A percentile compares a stretch with the other conserved stretches of the same genome.
phyloP scores from a whole-genome alignment of 371 early-diverging fungal genomes.

The Actinomucor elegans region DNA sequence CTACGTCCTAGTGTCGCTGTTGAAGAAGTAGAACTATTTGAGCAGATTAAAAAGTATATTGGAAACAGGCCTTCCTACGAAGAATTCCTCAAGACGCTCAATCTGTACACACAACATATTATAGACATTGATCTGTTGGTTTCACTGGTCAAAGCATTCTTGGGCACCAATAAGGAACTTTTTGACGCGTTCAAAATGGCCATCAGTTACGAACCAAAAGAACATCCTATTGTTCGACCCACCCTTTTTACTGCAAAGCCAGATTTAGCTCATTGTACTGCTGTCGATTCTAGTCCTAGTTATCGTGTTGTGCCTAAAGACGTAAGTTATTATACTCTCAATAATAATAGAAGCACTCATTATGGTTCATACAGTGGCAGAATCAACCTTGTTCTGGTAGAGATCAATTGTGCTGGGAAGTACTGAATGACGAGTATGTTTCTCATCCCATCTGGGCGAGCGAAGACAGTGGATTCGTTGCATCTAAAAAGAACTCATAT shows the following conservation, averaged over 20 bases:
- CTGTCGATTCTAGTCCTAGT: slow-evolving; percentile 50
- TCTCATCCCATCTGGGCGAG: slow-evolving; percentile 93
- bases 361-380: slow-evolving; percentile 49
- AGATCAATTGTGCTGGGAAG: slow-evolving; percentile 86
- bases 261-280: slow-evolving; percentile 48
- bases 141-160: slow-evolving; percentile 75
- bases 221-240: slow-evolving; percentile 30
- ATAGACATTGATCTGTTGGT: slow-evolving; percentile 79
- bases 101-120: slow-evolving; percentile 92
- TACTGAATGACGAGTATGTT: slow-evolving; percentile 92
- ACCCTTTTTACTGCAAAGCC: slow-evolving; percentile 45
- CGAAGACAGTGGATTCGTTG: slow-evolving; percentile 90
- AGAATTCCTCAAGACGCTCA: slow-evolving; percentile 95
- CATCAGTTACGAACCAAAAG: slow-evolving; percentile 79
- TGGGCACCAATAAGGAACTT: slow-evolving; percentile 68
- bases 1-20: slow-evolving; percentile 49
- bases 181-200: slow-evolving; percentile 89
- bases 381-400: slow-evolving; percentile 76
- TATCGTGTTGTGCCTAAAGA: slow-evolving; percentile 67
- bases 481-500: slow-evolving; percentile 86
- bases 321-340: slow-evolving; percentile 42
- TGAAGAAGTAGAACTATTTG: slow-evolving; percentile 89
- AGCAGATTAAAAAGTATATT: slow-evolving; percentile 78
- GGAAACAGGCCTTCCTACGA: slow-evolving; percentile 80
- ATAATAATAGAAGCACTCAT: too few species aligned